These are phyloP conservation scores for Pseudocercospora cruenta DNA, from an alignment of 2,329 filamentous ascomycete species.

Conservation along the genomic window DNA sequence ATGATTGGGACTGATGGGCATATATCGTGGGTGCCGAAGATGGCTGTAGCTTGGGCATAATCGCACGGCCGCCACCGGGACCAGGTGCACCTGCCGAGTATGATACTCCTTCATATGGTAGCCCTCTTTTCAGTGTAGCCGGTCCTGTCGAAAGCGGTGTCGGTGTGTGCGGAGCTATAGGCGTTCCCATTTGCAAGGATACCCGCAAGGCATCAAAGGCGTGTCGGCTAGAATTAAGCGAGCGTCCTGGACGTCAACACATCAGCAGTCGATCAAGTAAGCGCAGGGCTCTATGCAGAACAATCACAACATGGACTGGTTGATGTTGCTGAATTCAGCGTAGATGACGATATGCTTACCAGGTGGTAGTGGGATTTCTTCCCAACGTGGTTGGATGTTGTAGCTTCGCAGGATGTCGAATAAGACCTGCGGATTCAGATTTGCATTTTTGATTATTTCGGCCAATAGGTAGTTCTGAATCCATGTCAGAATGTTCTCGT, in stretches of 20 bases:
- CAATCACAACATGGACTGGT: conserved; percentile 3
- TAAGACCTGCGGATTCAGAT: conserved; percentile 48
- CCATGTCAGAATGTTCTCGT: conserved; percentile 24
- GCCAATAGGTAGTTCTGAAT: conserved; percentile 49
- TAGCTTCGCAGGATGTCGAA: conserved; percentile 49
- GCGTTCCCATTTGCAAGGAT: conserved; percentile 27
- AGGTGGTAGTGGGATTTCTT: conserved; percentile 53
- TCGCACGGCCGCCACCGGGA: conserved; percentile 43
- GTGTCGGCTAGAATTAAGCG: conserved; percentile 38
- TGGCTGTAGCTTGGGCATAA: conserved; percentile 48
- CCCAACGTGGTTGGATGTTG: conserved; percentile 53
- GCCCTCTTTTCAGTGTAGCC: conserved; percentile 34
- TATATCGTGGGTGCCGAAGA: conserved; percentile 26
- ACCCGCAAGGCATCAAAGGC: conserved; percentile 37
- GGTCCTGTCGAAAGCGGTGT: conserved; percentile 33
- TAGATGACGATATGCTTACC: conserved; percentile 43
- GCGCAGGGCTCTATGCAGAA: neutral
- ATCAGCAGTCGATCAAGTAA: conserved; percentile 10
- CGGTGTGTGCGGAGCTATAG: conserved; percentile 32
- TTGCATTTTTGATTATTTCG: conserved; percentile 55
- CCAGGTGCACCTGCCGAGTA: conserved; percentile 28
- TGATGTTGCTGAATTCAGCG: conserved; percentile 6
- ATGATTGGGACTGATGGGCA: conserved; percentile 27
- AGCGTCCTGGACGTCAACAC: conserved; percentile 35
- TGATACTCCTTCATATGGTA: conserved; percentile 31